Base-by-base conservation (phyloP, 192 early-diverging fungal species). In the Kappamyces sp. region DNA sequence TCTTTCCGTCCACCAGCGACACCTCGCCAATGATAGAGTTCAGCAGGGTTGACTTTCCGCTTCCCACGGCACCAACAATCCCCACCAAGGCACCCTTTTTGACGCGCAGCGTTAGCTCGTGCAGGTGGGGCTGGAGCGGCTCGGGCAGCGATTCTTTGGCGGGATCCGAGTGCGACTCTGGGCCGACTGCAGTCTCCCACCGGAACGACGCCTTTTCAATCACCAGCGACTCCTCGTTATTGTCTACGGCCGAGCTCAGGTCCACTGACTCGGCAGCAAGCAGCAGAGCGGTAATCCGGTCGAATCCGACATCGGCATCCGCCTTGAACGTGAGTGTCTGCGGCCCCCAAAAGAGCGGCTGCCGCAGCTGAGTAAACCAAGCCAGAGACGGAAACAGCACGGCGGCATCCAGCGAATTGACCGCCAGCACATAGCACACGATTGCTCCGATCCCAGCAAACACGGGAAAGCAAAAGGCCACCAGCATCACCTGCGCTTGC, bases 41-140 rank as follows among this genome's bases (percentile, higher is more conserved):
- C 0, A 93, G 66, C 29, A 93, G 65, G 4, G 88, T 84, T 1
- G 83, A 84, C 54, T 93, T 93, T 36, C 88, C 88, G 0, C 78
- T 68, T 2, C 86, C 91, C 1, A 88, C 88, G 3, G 73, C 66
- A 8, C 91, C 91, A 32, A 87, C 82, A 2, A 93, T 65, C 0
- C 80, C 87, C 0, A 86, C 79, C 4, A 93, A 68, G 31, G 81
- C 51, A 5, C 84, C 65, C 37, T 66, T 50, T 65, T 55, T 38
- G 57, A 76, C 40, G 45, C 14, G 11, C 15, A 47, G 71, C 48
- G 55, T 58, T 2, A 58, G 22, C 9, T 55, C 33, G n/a, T 53
- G 6, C 14, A 53, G 14, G 1, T n/a, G 42, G 8, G 42, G 42
- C 42, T 43, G 8, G 22, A 22, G 0, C 22, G 22, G 22, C 22